Conservation (phyloP, 2,329 filamentous ascomycete genomes). For the Teratosphaeria destructans region DNA sequence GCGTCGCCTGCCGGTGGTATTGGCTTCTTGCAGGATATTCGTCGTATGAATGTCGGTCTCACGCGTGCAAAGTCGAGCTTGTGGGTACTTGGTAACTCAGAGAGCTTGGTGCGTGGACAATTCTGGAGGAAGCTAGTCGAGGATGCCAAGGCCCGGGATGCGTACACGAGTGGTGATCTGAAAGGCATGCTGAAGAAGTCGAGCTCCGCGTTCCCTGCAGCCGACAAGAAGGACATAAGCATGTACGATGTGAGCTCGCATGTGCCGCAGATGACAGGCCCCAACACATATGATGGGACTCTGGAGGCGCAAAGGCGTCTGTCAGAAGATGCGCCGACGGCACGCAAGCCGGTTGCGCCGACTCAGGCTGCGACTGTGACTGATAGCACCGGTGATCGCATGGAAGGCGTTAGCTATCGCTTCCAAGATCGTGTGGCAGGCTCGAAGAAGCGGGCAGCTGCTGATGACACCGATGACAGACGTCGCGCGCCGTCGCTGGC, state of each 20-base stretch:
- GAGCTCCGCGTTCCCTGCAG: slow-evolving; percentile 32
- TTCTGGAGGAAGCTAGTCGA: slow-evolving; percentile 84
- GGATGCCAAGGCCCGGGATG: slow-evolving; percentile 62
- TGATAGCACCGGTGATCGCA: slow-evolving; percentile 27
- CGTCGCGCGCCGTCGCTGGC: slow-evolving; percentile 2
- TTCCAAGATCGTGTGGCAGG: slow-evolving; percentile 19
- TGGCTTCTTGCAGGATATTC: slow-evolving; percentile 95
- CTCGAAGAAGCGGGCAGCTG: slow-evolving; percentile 10
- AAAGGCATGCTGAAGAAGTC: slow-evolving; percentile 44
- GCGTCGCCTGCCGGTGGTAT: slow-evolving; percentile 88
- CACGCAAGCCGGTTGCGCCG: background rate
- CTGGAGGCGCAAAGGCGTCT: background rate
- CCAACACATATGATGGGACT: background rate
- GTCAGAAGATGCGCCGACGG: background rate
- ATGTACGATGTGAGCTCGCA: slow-evolving; percentile 15
- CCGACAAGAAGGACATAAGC: slow-evolving; percentile 7
- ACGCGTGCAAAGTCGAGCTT: slow-evolving; percentile 93
- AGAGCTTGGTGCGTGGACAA: slow-evolving; percentile 73
- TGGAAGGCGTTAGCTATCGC: slow-evolving; percentile 27
- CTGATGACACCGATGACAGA: slow-evolving; percentile 5
- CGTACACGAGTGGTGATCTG: slow-evolving; percentile 64
- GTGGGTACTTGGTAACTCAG: slow-evolving; percentile 90
- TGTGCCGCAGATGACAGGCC: slow-evolving; percentile 4
- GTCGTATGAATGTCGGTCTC: slow-evolving; percentile 97
- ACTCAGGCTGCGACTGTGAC: slow-evolving; percentile 6